Conservation (phyloP, 768 basidiomycete species). For the Roridomyces roridus region DNA sequence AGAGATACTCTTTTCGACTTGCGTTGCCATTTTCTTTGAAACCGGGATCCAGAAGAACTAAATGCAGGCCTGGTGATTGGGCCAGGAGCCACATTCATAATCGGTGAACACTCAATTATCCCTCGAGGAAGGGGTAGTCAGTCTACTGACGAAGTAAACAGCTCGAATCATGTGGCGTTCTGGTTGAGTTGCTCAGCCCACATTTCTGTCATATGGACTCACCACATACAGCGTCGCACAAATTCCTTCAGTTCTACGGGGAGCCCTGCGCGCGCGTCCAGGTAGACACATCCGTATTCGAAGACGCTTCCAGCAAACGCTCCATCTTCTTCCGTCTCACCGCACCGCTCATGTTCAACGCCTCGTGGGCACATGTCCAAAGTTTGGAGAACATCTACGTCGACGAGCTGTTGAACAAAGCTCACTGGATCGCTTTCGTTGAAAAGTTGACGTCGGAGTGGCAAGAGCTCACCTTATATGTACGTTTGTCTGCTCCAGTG, state of each 20-base stretch:
- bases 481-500: constrained; percentile 25
- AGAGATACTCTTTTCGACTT: not conserved
- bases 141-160: not conserved
- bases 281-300: constrained; percentile 2
- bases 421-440: constrained; percentile 42
- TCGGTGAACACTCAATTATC: not conserved
- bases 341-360: constrained; percentile 11
- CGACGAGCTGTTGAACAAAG: constrained; percentile 37
- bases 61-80: no score
- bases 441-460: constrained; percentile 36
- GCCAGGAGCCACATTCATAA: not conserved
- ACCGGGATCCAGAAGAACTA: no score
- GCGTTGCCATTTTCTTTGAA: no score
- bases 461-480: constrained; percentile 45
- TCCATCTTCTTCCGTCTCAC: constrained; percentile 12
- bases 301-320: not conserved
- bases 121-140: not conserved
- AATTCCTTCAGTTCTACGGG: constrained; percentile 16
- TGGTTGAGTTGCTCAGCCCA: not conserved
- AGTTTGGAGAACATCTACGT: constrained; percentile 42
- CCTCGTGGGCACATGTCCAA: constrained; percentile 11
- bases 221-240: not conserved
- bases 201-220: not conserved
- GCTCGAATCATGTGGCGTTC: constrained; percentile 13
- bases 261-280: constrained; percentile 18